Evolutionary conservation across 83 land plant genomes (phyloP).

Genomic region (Larix sibirica): DNA sequence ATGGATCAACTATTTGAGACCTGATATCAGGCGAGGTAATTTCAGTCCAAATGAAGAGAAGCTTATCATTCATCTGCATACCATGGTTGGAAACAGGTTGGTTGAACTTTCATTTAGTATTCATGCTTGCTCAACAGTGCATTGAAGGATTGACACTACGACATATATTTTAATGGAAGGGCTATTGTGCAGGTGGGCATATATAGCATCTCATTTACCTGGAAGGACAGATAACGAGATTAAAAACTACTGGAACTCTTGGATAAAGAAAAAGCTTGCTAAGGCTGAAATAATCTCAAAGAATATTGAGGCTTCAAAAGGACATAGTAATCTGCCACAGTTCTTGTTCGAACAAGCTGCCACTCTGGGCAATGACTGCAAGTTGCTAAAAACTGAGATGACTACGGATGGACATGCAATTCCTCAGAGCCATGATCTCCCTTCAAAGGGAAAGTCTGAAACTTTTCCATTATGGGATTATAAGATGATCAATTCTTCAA

Average conservation of each 20-base stretch:
- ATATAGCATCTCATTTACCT: not conserved
- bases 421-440: too few relatives aligned
- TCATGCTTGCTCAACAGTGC: not conserved
- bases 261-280: constrained; percentile 1
- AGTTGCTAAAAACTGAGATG: too few relatives aligned
- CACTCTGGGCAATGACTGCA: too few relatives aligned
- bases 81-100: constrained; percentile 41
- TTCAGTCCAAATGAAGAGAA: constrained; percentile 41
- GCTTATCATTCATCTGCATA: constrained; percentile 41
- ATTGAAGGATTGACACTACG: too few relatives aligned
- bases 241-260: constrained; percentile 5
- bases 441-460: too few relatives aligned
- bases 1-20: constrained; percentile 45
- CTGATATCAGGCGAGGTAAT: constrained; percentile 37
- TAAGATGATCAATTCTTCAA: too few relatives aligned
- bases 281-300: not conserved
- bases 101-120: not conserved
- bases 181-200: not conserved
- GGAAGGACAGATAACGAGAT: constrained; percentile 3
- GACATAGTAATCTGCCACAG: too few relatives aligned
- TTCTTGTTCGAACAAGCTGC: too few relatives aligned
- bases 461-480: too few relatives aligned
- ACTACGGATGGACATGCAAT: too few relatives aligned
- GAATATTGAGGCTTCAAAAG: too few relatives aligned
- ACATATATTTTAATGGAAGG: too few relatives aligned